Base-by-base conservation (phyloP, 805 yeast genomes). In the Nakazawaea laoshanensis region DNA sequence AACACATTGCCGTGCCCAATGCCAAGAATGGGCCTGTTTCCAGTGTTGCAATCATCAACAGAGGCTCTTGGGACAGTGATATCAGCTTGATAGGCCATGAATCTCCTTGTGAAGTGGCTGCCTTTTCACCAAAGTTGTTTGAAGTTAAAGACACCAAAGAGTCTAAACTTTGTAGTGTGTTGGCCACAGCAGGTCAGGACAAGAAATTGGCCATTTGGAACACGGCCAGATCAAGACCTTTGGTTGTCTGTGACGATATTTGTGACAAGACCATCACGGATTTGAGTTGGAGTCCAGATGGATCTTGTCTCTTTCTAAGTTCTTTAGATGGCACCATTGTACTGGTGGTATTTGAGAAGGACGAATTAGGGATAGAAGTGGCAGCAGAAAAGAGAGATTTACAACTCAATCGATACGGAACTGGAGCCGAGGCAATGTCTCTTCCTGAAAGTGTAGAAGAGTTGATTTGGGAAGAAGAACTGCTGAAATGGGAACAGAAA, bases 111-210 rank as follows among this genome's bases (percentile, higher is more conserved):
- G 94, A 83, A 49, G 92, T 82, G 10, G 80, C 79, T 30, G 58
- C 75, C 1, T 83, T 83, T 45, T 77, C 82, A 14, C 92, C 94
- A 1, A 59, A 83, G 34, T 47, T 82, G 19, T 83, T 73, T 45
- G 70, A 69, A 28, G 33, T 45, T 24, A 37, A 29, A 22, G 44
- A 44, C 24, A 47, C 42, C 19, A 43, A 41, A 13, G 46, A 44
- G 14, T 44, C 45, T 14, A 30, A 32, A 14, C 22, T 67, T 33
- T 65, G 81, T 6, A 79, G 95, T 0, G 71, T 89, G 1, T 63
- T 89, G n/a, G 96, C 96, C 2, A 82, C 96, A 19, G 96, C 89
- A 10, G 97, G 97, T 8, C 97, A 89, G 55, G 98, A 89, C 55
- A 77, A 84, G 47, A 71, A 87, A 1, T 55, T 92, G 24, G 94